Conservation (phyloP, 345 rosid species). For the Durio zibethinus region DNA sequence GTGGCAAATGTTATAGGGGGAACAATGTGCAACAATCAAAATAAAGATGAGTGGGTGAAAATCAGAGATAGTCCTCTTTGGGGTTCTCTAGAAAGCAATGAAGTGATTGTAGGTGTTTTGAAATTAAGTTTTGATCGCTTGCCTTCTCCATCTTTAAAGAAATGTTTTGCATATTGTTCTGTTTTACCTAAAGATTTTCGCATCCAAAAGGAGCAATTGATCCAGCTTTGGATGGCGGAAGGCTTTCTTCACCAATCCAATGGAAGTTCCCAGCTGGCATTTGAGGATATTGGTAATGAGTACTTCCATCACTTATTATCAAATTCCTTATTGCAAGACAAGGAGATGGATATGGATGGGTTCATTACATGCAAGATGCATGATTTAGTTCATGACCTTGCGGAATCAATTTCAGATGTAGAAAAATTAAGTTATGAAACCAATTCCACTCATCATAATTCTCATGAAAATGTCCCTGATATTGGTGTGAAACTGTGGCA, state of each 20-base stretch:
- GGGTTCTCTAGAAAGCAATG: not conserved
- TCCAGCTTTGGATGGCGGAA: slow-evolving; percentile 30
- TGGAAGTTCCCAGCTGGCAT: not conserved
- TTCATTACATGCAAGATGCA: slow-evolving; percentile 27
- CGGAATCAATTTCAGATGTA: not conserved
- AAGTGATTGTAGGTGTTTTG: not conserved
- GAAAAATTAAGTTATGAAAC: not conserved
- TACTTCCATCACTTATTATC: slow-evolving; percentile 20
- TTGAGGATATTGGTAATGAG: slow-evolving; percentile 14
- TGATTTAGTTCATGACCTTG: slow-evolving; percentile 20
- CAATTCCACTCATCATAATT: not conserved
- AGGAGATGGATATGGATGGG: not conserved
- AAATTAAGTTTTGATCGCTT: not conserved
- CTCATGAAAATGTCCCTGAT: too few species aligned
- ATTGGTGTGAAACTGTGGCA: not conserved
- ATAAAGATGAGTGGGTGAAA: not conserved
- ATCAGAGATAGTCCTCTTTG: not conserved
- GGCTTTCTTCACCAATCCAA: not conserved
- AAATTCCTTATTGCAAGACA: slow-evolving; percentile 27
- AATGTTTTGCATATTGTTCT: not conserved
- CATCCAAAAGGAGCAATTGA: not conserved
- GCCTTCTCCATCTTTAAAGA: not conserved
- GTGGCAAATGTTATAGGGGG: slow-evolving; percentile 7
- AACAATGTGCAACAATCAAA: not conserved
- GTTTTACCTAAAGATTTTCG: not conserved